Percentiles rank a stretch among this genome's conserved stretches.
Conservation (phyloP, 177 flowering plant genomes). For the Vitis hybrid region DNA sequence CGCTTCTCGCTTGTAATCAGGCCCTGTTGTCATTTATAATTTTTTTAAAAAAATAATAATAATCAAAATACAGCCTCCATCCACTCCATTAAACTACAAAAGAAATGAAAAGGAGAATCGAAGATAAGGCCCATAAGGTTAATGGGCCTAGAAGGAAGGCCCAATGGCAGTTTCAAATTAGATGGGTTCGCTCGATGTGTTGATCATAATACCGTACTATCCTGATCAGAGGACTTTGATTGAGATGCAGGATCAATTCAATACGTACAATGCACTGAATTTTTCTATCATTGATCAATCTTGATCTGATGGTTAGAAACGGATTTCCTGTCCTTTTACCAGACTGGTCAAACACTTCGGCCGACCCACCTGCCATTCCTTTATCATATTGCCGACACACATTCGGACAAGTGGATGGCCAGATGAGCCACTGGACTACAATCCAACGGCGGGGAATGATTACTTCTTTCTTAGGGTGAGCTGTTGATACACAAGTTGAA, state of each 20-base stretch:
- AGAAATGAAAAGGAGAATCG: too few relatives aligned
- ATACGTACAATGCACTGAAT: background rate
- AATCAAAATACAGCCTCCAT: too few relatives aligned
- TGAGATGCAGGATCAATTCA: too few relatives aligned
- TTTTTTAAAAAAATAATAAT: too few relatives aligned
- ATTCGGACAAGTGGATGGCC: constrained; percentile 15
- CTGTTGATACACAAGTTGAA: background rate
- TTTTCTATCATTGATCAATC: background rate
- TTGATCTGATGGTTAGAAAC: constrained; percentile 4
- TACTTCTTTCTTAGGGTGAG: background rate
- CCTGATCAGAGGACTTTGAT: background rate
- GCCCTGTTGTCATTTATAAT: constrained; percentile 34
- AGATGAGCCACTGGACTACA: background rate
- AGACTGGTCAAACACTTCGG: constrained; percentile 6
- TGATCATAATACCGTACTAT: background rate
- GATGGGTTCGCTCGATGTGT: too few relatives aligned
- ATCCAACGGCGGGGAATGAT: constrained; percentile 14
- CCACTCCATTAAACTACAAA: too few relatives aligned
- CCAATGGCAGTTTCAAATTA: too few relatives aligned
- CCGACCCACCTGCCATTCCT: background rate
- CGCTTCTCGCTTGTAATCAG: constrained; percentile 52
- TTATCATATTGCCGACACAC: constrained; percentile 23
- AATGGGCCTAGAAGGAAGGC: too few relatives aligned
- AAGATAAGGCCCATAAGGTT: too few relatives aligned
- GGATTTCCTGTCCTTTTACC: constrained; percentile 1